Conservation (phyloP, 1,139 yeast genomes). For the Protomyces arabidopsidicola region DNA sequence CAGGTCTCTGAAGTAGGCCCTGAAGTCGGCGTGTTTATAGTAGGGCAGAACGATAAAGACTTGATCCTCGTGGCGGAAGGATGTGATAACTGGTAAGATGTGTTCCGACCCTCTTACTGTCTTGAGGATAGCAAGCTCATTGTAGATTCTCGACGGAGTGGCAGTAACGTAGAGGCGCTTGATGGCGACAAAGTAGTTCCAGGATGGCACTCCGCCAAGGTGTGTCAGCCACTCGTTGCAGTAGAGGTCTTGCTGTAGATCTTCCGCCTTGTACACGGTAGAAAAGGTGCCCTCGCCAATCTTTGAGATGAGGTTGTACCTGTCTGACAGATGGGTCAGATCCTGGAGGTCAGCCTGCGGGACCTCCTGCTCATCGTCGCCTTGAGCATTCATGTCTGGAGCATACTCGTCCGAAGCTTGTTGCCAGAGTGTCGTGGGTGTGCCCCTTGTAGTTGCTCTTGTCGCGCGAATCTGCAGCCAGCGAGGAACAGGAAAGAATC, state of each 20-base stretch:
- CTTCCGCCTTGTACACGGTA: constrained; percentile 83
- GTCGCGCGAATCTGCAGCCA: not conserved
- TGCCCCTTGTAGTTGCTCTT: no score
- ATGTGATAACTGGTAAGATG: constrained; percentile 87
- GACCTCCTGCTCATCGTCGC: not conserved
- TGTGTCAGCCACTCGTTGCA: constrained; percentile 30
- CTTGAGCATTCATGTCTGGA: not conserved
- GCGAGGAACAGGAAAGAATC: not conserved
- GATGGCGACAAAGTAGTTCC: constrained; percentile 67
- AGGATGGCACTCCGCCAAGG: constrained; percentile 3
- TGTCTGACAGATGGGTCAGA: constrained; percentile 31
- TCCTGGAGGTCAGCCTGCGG: not conserved
- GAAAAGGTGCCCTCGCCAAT: constrained; percentile 93
- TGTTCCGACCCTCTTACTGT: constrained; percentile 62
- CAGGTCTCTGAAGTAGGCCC: constrained; percentile 69
- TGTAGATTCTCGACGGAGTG: constrained; percentile 82
- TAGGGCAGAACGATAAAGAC: constrained; percentile 89
- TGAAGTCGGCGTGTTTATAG: constrained; percentile 84
- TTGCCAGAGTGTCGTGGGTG: no score
- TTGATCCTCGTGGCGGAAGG: constrained; percentile 80
- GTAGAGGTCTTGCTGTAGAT: constrained; percentile 41
- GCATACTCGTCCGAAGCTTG: not conserved
- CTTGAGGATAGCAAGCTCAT: constrained; percentile 74
- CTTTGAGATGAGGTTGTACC: constrained; percentile 68
- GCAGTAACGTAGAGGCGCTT: constrained; percentile 93